These are phyloP conservation scores for Passiflora organensis DNA, from an alignment of 345 rosid species.

Conservation along the genomic window DNA sequence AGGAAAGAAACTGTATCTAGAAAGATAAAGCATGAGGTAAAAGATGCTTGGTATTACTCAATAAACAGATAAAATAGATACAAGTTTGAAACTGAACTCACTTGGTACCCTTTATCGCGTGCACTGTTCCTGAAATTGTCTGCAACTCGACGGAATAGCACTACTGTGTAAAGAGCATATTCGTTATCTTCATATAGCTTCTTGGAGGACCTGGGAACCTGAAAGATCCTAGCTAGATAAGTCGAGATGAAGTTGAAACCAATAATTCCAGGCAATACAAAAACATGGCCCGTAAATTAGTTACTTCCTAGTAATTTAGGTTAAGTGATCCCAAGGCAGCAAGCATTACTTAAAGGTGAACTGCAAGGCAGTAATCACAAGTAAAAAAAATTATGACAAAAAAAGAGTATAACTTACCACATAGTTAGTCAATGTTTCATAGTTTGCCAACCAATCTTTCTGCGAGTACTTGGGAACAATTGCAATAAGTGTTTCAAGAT, in stretches of 20 bases:
- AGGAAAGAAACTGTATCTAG: too few species aligned
- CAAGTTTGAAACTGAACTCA: conserved; percentile 35
- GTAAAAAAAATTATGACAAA: background rate
- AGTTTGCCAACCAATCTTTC: conserved; percentile 93
- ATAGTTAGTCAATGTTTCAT: conserved; percentile 82
- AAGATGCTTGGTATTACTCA: too few species aligned
- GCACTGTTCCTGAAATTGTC: conserved; percentile 80
- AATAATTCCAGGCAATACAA: too few species aligned
- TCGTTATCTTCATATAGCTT: conserved; percentile 89
- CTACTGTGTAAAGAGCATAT: conserved; percentile 89
- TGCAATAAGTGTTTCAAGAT: conserved; percentile 80
- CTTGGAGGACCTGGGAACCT: conserved; percentile 99
- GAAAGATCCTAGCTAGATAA: conserved; percentile 19
- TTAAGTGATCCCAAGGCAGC: too few species aligned
- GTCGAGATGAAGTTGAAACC: background rate
- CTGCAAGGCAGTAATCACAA: too few species aligned
- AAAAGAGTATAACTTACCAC: conserved; percentile 53
- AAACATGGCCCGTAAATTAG: too few species aligned
- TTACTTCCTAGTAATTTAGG: too few species aligned
- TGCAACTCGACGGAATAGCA: conserved; percentile 82
- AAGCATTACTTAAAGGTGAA: too few species aligned
- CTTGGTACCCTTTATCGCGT: conserved; percentile 90
- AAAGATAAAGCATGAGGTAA: too few species aligned
- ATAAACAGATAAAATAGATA: background rate
- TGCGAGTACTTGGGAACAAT: conserved; percentile 91